Evolutionary conservation across 202 grass and related monocot genomes (phyloP).

Genomic region (Carex arenaria): DNA sequence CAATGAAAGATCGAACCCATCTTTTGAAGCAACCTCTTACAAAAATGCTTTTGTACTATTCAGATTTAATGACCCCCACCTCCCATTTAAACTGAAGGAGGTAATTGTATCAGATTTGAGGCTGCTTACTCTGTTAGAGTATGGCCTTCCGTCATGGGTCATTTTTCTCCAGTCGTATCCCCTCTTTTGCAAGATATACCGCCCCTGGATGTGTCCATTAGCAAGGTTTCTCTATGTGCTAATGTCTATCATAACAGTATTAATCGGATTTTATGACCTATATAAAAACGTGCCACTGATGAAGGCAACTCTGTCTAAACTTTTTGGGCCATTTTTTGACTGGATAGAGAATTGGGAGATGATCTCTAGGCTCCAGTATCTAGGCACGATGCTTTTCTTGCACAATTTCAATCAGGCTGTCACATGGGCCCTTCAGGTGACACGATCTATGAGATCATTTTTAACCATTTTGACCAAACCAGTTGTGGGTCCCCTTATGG

Average conservation of each 20-base stretch:
- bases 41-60: slow-evolving; percentile 81
- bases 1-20: slow-evolving; percentile 20
- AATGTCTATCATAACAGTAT: slow-evolving; percentile 78
- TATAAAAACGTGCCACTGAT: slow-evolving; percentile 98
- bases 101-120: slow-evolving; percentile 78
- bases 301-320: slow-evolving; percentile 77
- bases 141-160: slow-evolving; percentile 95
- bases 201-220: slow-evolving; percentile 93
- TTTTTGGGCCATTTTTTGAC: slow-evolving; percentile 95
- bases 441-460: slow-evolving; percentile 48
- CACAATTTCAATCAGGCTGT: slow-evolving; percentile 75
- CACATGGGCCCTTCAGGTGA: slow-evolving; percentile 67
- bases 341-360: slow-evolving; percentile 99
- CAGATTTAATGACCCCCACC: slow-evolving; percentile 62
- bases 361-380: slow-evolving; percentile 86
- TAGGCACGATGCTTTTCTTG: slow-evolving; percentile 97
- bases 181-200: slow-evolving; percentile 93
- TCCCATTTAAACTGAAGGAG: slow-evolving; percentile 73
- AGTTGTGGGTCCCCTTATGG: slow-evolving; percentile 53
- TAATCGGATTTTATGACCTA: slow-evolving; percentile 98
- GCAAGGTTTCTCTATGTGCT: slow-evolving; percentile 62
- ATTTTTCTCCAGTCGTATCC: slow-evolving; percentile 96
- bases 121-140: slow-evolving; percentile 85
- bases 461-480: slow-evolving; percentile 63
- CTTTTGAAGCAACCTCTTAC: slow-evolving; percentile 53